phyloP scores from a whole-genome alignment of 2,329 filamentous ascomycete species.

The Colletotrichum somersetense region DNA sequence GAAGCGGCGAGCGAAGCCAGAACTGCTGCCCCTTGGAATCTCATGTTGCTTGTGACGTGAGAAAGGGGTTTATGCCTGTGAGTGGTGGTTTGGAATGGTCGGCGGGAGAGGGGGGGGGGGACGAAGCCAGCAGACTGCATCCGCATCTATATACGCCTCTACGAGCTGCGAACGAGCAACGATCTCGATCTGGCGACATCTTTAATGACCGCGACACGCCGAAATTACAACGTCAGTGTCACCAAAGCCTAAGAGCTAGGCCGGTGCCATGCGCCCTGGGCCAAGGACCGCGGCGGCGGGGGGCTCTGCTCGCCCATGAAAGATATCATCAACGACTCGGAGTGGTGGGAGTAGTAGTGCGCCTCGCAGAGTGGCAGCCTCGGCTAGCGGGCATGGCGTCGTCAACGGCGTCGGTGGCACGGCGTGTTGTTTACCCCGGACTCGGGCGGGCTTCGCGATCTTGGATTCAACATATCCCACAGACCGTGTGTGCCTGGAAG shows the following conservation, averaged over 20 bases:
- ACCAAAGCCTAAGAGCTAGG: too few relatives aligned
- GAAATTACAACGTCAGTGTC: background rate
- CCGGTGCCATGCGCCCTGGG: background rate
- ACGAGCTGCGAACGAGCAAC: background rate
- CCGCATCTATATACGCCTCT: background rate
- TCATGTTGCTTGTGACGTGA: constrained; percentile 6
- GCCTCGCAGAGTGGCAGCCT: background rate
- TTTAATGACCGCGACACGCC: background rate
- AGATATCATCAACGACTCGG: background rate
- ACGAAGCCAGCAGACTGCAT: background rate
- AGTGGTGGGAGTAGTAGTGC: background rate
- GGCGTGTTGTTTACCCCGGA: background rate
- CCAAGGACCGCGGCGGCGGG: too few relatives aligned
- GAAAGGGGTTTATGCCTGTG: background rate
- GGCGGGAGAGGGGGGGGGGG: too few relatives aligned
- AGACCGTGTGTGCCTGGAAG: background rate
- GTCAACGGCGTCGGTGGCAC: background rate
- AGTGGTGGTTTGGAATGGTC: background rate
- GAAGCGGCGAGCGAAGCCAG: constrained; percentile 19
- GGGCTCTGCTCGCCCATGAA: too few relatives aligned
- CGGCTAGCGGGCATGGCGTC: background rate
- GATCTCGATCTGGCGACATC: background rate
- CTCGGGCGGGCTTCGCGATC: background rate
- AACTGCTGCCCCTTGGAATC: background rate
- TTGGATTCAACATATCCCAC: background rate